Evolutionary conservation across 371 early-diverging fungal genomes (phyloP).

Genomic region (Rhizopus arrhizus): DNA sequence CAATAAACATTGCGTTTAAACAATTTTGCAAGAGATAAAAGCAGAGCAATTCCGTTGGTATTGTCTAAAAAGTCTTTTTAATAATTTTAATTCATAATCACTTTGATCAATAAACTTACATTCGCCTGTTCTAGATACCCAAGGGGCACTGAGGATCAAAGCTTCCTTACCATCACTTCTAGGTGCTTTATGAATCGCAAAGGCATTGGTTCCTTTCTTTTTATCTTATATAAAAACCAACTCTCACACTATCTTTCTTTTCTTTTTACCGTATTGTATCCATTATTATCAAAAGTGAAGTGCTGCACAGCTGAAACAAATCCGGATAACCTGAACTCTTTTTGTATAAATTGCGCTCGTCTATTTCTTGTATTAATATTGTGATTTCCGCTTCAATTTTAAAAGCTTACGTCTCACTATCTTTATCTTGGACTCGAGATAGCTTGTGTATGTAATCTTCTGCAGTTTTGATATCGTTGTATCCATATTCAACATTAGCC

Average conservation of each 20-base stretch:
- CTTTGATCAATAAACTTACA: slow-evolving; percentile 26
- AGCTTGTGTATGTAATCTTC: slow-evolving; percentile 50
- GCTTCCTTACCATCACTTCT: slow-evolving; percentile 91
- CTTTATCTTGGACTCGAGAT: slow-evolving; percentile 21
- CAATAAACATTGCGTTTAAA: slow-evolving; percentile 81
- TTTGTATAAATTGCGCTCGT: slow-evolving; percentile 55
- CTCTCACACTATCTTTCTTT: not conserved
- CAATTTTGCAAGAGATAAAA: slow-evolving; percentile 76
- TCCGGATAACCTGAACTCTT: slow-evolving; percentile 58
- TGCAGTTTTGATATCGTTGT: slow-evolving; percentile 53
- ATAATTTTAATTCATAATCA: not conserved
- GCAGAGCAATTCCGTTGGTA: slow-evolving; percentile 71
- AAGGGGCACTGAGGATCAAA: slow-evolving; percentile 79
- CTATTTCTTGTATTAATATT: slow-evolving; percentile 26
- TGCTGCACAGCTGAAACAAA: slow-evolving; percentile 63
- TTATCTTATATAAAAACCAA: not conserved
- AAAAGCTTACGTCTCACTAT: slow-evolving; percentile 31
- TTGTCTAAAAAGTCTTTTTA: slow-evolving; percentile 53
- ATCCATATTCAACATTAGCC: slow-evolving; percentile 59
- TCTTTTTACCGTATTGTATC: slow-evolving; percentile 16
- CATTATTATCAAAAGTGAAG: slow-evolving; percentile 38
- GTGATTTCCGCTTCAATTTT: not conserved
- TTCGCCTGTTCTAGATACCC: slow-evolving; percentile 64
- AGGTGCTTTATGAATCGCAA: slow-evolving; percentile 82
- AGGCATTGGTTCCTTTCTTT: slow-evolving; percentile 74